phyloP scores from a whole-genome alignment of 352 stramenopile genomes.

The Globisporangium irregulare region DNA sequence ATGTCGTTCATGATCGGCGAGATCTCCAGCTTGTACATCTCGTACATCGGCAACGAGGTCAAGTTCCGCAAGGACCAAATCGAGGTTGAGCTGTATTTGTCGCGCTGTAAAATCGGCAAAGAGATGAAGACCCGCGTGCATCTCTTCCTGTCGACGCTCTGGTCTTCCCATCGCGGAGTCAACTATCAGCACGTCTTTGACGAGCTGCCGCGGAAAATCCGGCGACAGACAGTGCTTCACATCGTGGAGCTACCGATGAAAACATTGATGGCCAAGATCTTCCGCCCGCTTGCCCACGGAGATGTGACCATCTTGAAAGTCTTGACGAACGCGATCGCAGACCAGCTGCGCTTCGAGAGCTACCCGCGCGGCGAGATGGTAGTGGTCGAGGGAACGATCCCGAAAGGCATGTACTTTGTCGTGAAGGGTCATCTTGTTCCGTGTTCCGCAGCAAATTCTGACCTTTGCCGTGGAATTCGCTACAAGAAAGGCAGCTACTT shows the following conservation, averaged over 20 bases:
- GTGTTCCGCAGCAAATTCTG: neutral
- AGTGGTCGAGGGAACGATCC: conserved; percentile 58
- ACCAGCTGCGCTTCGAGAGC: conserved; percentile 56
- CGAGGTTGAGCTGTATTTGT: conserved; percentile 44
- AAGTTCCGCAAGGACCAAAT: conserved; percentile 68
- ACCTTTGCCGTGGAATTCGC: neutral
- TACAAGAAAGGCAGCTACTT: conserved; percentile 46
- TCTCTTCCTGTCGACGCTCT: conserved; percentile 49
- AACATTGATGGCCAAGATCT: conserved; percentile 30
- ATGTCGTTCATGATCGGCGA: conserved; percentile 77
- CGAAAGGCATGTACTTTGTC: conserved; percentile 74
- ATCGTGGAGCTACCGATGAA: conserved; percentile 40
- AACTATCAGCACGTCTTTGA: conserved; percentile 55
- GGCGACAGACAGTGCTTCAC: conserved; percentile 39
- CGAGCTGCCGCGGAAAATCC: conserved; percentile 41
- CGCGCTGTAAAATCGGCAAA: conserved; percentile 38
- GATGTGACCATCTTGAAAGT: conserved; percentile 24
- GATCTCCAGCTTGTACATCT: conserved; percentile 67
- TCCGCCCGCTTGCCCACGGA: conserved; percentile 25
- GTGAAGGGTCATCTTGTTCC: conserved; percentile 44
- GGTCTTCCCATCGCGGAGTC: conserved; percentile 50
- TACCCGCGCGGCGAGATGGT: conserved; percentile 65
- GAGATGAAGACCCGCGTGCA: conserved; percentile 43
- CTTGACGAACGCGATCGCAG: conserved; percentile 33
- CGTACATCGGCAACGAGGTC: conserved; percentile 58